phyloP scores from a whole-genome alignment of 2,329 filamentous ascomycete species.

The Apiospora sp. region DNA sequence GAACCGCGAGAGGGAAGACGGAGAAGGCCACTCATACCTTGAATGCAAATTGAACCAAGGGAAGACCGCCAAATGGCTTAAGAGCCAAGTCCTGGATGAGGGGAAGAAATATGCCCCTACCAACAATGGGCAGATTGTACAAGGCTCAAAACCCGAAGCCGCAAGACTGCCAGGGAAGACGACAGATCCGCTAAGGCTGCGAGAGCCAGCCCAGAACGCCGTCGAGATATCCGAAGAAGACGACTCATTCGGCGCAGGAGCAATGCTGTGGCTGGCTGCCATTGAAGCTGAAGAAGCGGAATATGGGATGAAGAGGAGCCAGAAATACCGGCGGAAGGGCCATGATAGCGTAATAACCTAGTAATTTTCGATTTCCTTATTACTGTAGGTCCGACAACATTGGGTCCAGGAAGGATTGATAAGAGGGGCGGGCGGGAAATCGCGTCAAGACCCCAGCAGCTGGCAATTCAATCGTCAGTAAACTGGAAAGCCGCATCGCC shows the following conservation, averaged over 20 bases:
- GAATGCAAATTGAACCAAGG: slow-evolving; percentile 4
- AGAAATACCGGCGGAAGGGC: background rate
- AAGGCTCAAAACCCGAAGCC: background rate
- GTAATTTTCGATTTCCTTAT: background rate
- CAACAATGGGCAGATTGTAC: background rate
- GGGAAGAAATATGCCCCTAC: background rate
- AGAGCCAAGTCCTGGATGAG: background rate
- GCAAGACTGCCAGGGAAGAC: background rate
- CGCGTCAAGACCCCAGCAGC: background rate
- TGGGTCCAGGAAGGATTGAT: background rate
- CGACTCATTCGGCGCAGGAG: background rate
- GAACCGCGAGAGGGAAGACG: slow-evolving; percentile 8
- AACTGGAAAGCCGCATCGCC: background rate
- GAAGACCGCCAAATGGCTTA: slow-evolving; percentile 1
- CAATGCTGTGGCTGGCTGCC: background rate
- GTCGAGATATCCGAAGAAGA: background rate
- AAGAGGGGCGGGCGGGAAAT: background rate
- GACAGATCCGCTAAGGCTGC: background rate
- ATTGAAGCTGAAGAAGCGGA: background rate
- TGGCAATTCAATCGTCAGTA: background rate
- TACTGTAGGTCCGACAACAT: background rate
- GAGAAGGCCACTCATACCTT: background rate
- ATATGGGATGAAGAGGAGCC: background rate
- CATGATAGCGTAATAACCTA: background rate
- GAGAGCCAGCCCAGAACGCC: background rate